These are phyloP conservation scores for Coniochaeta sp. DNA, from an alignment of 2,329 filamentous ascomycete species.

Conservation along the genomic window DNA sequence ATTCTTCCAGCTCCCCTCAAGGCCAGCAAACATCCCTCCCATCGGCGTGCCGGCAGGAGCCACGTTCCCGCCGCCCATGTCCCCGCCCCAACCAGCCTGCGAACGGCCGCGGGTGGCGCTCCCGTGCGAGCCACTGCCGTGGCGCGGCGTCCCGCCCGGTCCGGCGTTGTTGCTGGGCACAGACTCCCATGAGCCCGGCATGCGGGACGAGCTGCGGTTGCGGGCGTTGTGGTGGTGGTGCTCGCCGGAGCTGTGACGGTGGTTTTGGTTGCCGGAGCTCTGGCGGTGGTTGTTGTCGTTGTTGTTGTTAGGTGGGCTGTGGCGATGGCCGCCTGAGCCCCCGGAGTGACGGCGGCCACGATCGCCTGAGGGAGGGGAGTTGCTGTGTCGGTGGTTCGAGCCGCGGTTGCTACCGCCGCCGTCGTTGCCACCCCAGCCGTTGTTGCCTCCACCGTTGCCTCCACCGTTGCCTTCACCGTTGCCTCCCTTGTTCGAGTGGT, in stretches of 20 bases:
- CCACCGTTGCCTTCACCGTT: constrained; percentile 3
- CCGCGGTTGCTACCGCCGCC: no score
- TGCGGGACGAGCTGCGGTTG: neutral
- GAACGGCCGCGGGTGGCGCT: neutral
- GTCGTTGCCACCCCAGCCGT: no score
- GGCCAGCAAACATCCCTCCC: neutral
- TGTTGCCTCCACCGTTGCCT: neutral
- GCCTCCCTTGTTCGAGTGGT: neutral
- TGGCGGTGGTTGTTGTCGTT: neutral
- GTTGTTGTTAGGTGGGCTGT: neutral
- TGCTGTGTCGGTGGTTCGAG: constrained; percentile 1
- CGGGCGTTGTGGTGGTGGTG: no score
- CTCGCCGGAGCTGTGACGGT: neutral
- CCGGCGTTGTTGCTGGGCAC: constrained; percentile 3
- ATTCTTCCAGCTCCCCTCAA: neutral
- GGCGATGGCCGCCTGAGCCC: neutral
- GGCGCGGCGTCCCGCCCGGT: neutral
- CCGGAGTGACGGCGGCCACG: neutral
- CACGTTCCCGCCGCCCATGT: neutral
- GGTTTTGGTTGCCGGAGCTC: neutral
- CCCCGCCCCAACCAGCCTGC: neutral
- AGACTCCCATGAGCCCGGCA: constrained; percentile 1
- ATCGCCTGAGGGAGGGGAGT: neutral
- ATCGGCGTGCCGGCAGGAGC: neutral
- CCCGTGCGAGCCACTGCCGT: neutral